Base-by-base conservation (phyloP, 108 stramenopile species). In the Stephanodiscus triporus region DNA sequence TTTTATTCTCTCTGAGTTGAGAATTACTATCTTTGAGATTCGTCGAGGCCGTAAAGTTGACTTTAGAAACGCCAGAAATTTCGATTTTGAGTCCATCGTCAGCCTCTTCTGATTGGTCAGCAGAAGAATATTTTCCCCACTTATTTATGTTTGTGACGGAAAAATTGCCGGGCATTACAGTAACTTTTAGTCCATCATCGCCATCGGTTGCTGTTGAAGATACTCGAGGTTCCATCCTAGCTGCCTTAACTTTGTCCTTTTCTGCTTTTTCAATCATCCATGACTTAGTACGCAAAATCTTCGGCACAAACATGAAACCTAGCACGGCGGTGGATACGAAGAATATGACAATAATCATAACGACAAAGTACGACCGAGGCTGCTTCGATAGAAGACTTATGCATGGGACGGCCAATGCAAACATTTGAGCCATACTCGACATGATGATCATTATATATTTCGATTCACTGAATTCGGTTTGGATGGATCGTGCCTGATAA, bases 301-400 rank as follows among this genome's bases (percentile, higher is more conserved):
- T 88, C 3, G 87, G 87, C 38, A 75, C 32, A 72, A 88, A 88
- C 55, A 88, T 84, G 6, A 85, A 48, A 26, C 77, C 48, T 13
- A 82, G 26, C 3, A 73, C 75, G 16, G 76, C 55, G 6, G 65
- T 23, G n/a, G 80, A 53, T 11, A 70, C 72, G 9, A 72, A 38
- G 37, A 79, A 78, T 14, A 88, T 77, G 17, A 83, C 55, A 2
- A 22, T 49, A 30, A 48, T 10, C 20, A 86, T 68, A 32, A 87
- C 43, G 66, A 73, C 30, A 40, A 61, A 61, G 60, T 74, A 86
- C 17, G 59, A 16, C 65, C 42, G 4, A 78, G 36, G 32, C 65
- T 71, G 36, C 82, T 81, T 20, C 36, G 54, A 8, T 79, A 81
- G 42, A 89, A 55, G 4, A 75, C 61, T 17, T 78, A 26, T 16